Evolutionary conservation across 345 rosid species (phyloP).

Genomic region (Corchorus capsularis): DNA sequence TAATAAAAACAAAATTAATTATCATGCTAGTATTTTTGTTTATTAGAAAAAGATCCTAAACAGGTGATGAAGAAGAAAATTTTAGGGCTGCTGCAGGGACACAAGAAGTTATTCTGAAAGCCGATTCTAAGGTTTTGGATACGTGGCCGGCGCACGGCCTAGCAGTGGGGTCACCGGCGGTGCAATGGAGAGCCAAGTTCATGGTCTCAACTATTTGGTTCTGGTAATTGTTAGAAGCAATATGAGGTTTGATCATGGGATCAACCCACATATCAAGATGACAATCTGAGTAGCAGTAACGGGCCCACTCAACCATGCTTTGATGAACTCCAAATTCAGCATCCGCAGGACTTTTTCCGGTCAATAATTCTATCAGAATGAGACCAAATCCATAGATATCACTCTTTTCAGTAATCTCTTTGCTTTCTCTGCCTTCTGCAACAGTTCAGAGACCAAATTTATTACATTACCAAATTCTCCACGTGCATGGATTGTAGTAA

Average conservation of each 20-base stretch:
- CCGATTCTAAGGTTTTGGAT: conserved; percentile 50
- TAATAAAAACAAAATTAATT: conserved; percentile 20
- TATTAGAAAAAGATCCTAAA: conserved; percentile 23
- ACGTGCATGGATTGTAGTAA: conserved; percentile 2
- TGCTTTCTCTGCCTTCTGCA: conserved; percentile 63
- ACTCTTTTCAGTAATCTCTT: conserved; percentile 55
- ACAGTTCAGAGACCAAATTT: not conserved
- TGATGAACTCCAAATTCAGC: conserved; percentile 55
- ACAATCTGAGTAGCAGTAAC: conserved; percentile 70
- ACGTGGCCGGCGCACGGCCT: conserved; percentile 60
- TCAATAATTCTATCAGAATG: conserved; percentile 63
- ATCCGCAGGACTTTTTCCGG: conserved; percentile 62
- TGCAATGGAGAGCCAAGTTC: conserved; percentile 79
- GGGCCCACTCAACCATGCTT: conserved; percentile 71
- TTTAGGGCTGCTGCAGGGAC: conserved; percentile 39
- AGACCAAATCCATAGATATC: conserved; percentile 74
- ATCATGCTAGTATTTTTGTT: conserved; percentile 12
- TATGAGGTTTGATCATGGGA: conserved; percentile 38
- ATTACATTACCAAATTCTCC: not conserved
- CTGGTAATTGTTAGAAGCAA: conserved; percentile 28
- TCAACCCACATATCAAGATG: conserved; percentile 74
- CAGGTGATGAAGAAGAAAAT: conserved; percentile 42
- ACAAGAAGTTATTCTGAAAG: conserved; percentile 40
- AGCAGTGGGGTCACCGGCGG: conserved; percentile 58
- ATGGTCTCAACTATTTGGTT: conserved; percentile 55